Evolutionary conservation across 352 stramenopile genomes (phyloP), one percentile per base, ranked within the genome.

Genomic region (Pythium phragmiticola): DNA sequence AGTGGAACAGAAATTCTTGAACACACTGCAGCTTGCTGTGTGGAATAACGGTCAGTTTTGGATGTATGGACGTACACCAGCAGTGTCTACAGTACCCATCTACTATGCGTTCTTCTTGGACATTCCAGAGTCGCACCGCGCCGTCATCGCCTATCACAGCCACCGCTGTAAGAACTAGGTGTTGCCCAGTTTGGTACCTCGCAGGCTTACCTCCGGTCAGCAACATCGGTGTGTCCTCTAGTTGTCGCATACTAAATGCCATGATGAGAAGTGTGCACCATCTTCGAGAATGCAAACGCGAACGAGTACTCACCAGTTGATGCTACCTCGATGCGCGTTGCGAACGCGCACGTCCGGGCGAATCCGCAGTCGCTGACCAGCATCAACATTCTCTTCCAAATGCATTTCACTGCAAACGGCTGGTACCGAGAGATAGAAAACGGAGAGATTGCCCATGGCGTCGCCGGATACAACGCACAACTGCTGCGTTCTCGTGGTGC

Each of bases 61-160:
- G 9, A 46, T 8, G 17, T 17, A 30, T 46, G 9, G 9, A 21
- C 39, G 13, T 6, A 46, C 7, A 14, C 13, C 13, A 46, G 39
- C 39, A 46, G 39, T 46, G 16, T 14, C 9, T 21, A 17, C 39
- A 39, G 21, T 57, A 60, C 53, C 39, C 55, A 16, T 54, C 37
- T 11, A 14, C 4, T 11, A 21, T 34, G 17, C 23, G 3, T 8
- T 59, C 37, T 50, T 68, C 54, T 43, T 45, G 54, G 9, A 70
- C 17, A 49, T 70, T 48, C 63, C 57, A 63, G 2, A 63, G 49
- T 43, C 56, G 48, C 7, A 68, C 34, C 4, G 41, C 60, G 7
- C 60, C 60, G 33, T 67, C 60, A 36, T 67, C 60, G 2, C 60
- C 60, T 67, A 17, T 54, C 12, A 16, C 33, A 49, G n/a, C 3